Evolutionary conservation across 352 stramenopile genomes (phyloP), one percentile per base, ranked within the genome.

Genomic region (Aphanomyces astaci): DNA sequence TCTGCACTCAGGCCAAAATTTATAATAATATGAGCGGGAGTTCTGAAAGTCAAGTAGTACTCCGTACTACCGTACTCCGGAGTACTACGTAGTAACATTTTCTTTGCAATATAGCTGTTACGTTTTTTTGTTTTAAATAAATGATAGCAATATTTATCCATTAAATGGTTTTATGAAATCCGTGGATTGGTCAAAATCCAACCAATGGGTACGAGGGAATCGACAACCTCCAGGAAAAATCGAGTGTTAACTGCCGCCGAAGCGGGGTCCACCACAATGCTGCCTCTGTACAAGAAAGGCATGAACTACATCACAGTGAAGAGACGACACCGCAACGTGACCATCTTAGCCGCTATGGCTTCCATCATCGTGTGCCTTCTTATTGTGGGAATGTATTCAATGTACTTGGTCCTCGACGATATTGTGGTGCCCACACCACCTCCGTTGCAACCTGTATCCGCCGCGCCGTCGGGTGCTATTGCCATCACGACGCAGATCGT

Each of bases 241-340:
- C 36, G 36, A 43, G 36, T 43, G 7, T 43, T 43, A 43, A 7
- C 13, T 25, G 51, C 25, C 51, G 51, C 13, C 51, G 51, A n/a
- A 19, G 51, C 11, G n/a, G 51, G 30, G 17, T 13, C 22, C n/a
- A 32, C 33, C 13, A 31, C 7, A 19, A 68, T 68, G 62, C 51
- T 68, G 5, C 62, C 62, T 5, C 45, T 68, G 9, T 68, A 68
- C 62, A 68, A 68, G 62, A 45, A 48, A 19, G 62, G 62, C 30
- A 40, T 68, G 30, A 51, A 52, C 32, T 49, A 59, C 46, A 48
- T 68, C 24, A 68, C 27, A 17, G 39, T 68, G 31, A 68, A 31
- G n/a, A 22, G 62, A 31, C 28, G 62, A n/a, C 62, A 68, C 27
- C 62, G 62, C 10, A 9, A 52, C 24, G 25, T 40, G 25, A 31